Percentiles rank a stretch among this genome's conserved stretches.
phyloP scores from a whole-genome alignment of 495 filamentous ascomycete species.

The Hyaloscypha bicolor region DNA sequence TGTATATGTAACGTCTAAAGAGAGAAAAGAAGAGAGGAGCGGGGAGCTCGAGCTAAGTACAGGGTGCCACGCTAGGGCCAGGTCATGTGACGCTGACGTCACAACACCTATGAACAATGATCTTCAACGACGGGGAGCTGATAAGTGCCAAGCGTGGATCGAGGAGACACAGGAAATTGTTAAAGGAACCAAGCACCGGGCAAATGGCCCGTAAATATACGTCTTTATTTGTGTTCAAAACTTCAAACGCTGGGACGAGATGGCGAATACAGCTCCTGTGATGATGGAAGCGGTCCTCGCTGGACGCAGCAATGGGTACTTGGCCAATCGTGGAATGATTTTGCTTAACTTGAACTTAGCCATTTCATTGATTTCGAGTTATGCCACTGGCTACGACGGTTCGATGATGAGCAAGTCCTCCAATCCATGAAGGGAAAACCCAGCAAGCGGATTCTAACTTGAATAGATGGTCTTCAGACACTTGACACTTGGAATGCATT shows the following conservation, averaged over 20 bases:
- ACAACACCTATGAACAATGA: too few relatives aligned
- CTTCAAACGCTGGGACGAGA: background rate
- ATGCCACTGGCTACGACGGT: conserved; percentile 29
- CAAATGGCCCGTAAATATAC: too few relatives aligned
- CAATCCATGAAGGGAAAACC: background rate
- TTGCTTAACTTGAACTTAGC: conserved; percentile 20
- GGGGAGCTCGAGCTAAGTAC: too few relatives aligned
- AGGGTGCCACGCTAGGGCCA: too few relatives aligned
- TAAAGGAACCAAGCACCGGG: too few relatives aligned
- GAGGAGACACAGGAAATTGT: too few relatives aligned
- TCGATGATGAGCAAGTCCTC: conserved; percentile 28
- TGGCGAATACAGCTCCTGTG: conserved; percentile 16
- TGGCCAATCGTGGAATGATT: conserved; percentile 22
- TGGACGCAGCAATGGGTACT: conserved; percentile 11
- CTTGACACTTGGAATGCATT: conserved; percentile 22
- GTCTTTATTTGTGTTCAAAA: background rate
- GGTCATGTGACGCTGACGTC: too few relatives aligned
- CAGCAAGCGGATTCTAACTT: background rate
- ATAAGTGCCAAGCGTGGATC: too few relatives aligned
- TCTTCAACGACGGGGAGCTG: too few relatives aligned
- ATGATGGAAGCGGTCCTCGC: conserved; percentile 24
- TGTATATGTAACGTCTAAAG: too few relatives aligned
- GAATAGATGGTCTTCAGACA: conserved; percentile 24
- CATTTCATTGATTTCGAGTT: conserved; percentile 24
- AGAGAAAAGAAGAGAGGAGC: too few relatives aligned